A percentile compares a stretch with the other conserved stretches of the same genome.
Conservation (phyloP, 2,329 filamentous ascomycete genomes). For the Sclerotiophoma versabilis region DNA sequence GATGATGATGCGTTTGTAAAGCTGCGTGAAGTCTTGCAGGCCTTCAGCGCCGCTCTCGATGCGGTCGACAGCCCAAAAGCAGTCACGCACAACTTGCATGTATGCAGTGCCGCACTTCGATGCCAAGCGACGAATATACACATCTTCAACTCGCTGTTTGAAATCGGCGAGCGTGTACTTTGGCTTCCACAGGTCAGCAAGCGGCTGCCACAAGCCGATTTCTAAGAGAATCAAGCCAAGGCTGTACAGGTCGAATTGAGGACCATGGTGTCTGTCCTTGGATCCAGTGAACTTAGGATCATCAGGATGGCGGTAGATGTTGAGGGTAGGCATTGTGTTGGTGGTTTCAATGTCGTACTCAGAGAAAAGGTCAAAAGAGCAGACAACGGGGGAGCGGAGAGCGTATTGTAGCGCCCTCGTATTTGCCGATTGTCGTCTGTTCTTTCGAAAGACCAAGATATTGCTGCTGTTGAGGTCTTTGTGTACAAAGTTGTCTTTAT, state of each 20-base stretch:
- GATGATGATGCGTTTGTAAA: slow-evolving; percentile 56
- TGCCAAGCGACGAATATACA: slow-evolving; percentile 69
- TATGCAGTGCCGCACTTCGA: slow-evolving; percentile 76
- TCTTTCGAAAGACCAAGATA: slow-evolving; percentile 67
- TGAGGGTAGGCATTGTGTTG: slow-evolving; percentile 53
- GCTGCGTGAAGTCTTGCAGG: slow-evolving; percentile 42
- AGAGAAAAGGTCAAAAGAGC: slow-evolving; percentile 78
- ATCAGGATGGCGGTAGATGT: slow-evolving; percentile 73
- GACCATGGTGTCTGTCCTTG: slow-evolving; percentile 36
- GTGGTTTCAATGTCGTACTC: slow-evolving; percentile 58
- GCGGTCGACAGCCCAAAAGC: slow-evolving; percentile 71
- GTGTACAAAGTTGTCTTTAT: slow-evolving; percentile 72
- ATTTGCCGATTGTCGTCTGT: slow-evolving; percentile 55
- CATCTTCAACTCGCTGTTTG: slow-evolving; percentile 68
- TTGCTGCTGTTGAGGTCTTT: slow-evolving; percentile 73
- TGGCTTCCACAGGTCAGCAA: slow-evolving; percentile 65
- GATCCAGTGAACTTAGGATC: slow-evolving; percentile 49
- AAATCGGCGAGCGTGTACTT: slow-evolving; percentile 68
- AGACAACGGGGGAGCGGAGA: slow-evolving; percentile 72
- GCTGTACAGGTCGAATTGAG: slow-evolving; percentile 71
- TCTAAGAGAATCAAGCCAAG: slow-evolving; percentile 76
- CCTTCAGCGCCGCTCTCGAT: slow-evolving; percentile 36
- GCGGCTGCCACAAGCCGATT: slow-evolving; percentile 76
- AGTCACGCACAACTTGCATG: slow-evolving; percentile 75
- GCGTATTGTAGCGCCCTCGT: slow-evolving; percentile 56